Percentiles rank a stretch among this genome's conserved stretches.
Evolutionary conservation across 2,329 filamentous ascomycete genomes (phyloP).

Genomic region (Fusarium domesticum): DNA sequence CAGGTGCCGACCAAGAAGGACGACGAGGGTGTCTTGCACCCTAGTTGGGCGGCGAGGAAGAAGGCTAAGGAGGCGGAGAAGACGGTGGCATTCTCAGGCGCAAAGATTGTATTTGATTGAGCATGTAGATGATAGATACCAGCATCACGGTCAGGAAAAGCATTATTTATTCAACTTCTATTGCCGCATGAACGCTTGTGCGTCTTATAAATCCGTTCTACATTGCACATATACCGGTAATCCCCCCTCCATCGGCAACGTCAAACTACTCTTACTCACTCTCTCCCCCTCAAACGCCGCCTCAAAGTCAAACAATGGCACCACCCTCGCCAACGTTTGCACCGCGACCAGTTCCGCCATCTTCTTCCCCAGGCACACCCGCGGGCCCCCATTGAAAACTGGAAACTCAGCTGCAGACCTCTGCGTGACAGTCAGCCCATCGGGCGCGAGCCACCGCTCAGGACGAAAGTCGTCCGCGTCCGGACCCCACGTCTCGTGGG

Average conservation of each 20-base stretch:
- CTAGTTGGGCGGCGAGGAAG: constrained; percentile 63
- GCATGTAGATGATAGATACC: constrained; percentile 11
- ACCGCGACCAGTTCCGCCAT: constrained; percentile 62
- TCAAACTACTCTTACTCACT: constrained; percentile 58
- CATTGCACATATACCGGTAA: constrained; percentile 40
- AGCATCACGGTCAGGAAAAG: constrained; percentile 23
- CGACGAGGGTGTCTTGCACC: constrained; percentile 57
- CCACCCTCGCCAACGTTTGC: constrained; percentile 52
- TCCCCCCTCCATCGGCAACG: constrained; percentile 61
- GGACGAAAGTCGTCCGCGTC: constrained; percentile 56
- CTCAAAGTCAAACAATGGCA: constrained; percentile 50
- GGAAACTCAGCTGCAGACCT: constrained; percentile 55
- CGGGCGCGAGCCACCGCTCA: constrained; percentile 52
- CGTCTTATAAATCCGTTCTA: not conserved
- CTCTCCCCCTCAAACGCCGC: constrained; percentile 45
- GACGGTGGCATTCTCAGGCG: constrained; percentile 52
- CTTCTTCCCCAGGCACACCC: constrained; percentile 59
- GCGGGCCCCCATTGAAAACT: constrained; percentile 63
- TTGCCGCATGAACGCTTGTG: too few relatives aligned
- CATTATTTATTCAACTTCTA: constrained; percentile 1
- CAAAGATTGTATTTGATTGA: constrained; percentile 58
- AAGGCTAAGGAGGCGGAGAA: constrained; percentile 57
- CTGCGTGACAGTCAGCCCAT: constrained; percentile 39
- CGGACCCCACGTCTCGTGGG: constrained; percentile 52
- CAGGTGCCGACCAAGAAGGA: constrained; percentile 37